These are phyloP conservation scores for Berberis thunbergii DNA, from an alignment of 164 flowering plant species.

Conservation along the genomic window DNA sequence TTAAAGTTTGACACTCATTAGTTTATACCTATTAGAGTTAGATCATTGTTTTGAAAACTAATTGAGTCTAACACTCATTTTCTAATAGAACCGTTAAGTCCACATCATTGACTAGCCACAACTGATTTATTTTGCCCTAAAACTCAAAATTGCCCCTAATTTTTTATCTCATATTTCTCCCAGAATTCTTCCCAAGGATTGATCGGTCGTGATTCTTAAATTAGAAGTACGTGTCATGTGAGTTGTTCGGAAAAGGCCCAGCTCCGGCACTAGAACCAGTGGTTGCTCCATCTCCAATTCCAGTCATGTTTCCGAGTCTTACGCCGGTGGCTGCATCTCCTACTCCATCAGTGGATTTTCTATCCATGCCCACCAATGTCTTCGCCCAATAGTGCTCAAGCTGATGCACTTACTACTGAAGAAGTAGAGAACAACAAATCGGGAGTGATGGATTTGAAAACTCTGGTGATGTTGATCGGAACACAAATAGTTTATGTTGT, in stretches of 20 bases:
- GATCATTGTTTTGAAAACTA: too few relatives aligned
- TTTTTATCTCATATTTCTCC: too few relatives aligned
- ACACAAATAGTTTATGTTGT: neutral
- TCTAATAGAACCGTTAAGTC: too few relatives aligned
- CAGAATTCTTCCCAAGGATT: too few relatives aligned
- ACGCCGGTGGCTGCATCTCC: constrained; percentile 26
- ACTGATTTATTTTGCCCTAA: too few relatives aligned
- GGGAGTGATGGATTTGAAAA: constrained; percentile 18
- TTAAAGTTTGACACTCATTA: too few relatives aligned
- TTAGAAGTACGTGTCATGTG: constrained; percentile 6
- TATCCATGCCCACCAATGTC: constrained; percentile 38
- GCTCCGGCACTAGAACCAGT: constrained; percentile 46
- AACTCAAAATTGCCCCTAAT: too few relatives aligned
- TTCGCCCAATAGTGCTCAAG: constrained; percentile 18
- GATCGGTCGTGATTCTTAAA: too few relatives aligned
- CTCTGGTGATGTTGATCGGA: constrained; percentile 21
- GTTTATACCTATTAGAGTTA: too few relatives aligned
- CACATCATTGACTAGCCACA: too few relatives aligned
- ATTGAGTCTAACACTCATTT: too few relatives aligned
- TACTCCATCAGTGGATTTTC: constrained; percentile 25
- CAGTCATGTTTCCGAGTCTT: constrained; percentile 22
- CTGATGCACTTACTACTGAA: constrained; percentile 20
- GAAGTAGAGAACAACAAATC: constrained; percentile 21
- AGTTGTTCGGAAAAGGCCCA: constrained; percentile 60
- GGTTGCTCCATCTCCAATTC: constrained; percentile 35